These are phyloP conservation scores for Streptanthus diversifolius DNA, from an alignment of 345 rosid species.

Conservation along the genomic window DNA sequence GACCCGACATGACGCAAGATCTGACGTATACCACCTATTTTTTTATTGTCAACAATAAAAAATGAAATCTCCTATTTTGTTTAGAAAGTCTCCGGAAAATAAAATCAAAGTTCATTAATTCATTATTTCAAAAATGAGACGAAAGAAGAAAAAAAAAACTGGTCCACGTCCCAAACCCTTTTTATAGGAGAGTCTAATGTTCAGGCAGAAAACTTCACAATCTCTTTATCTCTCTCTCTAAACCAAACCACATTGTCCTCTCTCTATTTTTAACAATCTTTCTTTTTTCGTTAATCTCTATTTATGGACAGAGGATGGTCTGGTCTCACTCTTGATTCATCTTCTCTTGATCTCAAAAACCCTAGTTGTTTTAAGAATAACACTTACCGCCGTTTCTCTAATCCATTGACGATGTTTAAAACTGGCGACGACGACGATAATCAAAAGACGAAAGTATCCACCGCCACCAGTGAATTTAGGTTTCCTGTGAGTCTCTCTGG, in stretches of 20 bases:
- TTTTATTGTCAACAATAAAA: no score
- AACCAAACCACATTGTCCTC: conserved; percentile 8
- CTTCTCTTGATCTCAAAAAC: conserved; percentile 39
- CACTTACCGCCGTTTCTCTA: conserved; percentile 11
- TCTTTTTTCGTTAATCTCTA: conserved; percentile 19
- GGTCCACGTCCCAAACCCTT: conserved; percentile 69
- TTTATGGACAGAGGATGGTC: conserved; percentile 94
- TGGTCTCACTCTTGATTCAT: conserved; percentile 70
- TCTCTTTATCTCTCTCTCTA: conserved; percentile 44
- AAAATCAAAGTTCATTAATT: conserved; percentile 7
- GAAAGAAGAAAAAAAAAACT: neutral
- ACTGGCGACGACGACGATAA: conserved; percentile 1
- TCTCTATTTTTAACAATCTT: neutral
- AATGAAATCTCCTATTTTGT: neutral
- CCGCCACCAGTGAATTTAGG: conserved; percentile 30
- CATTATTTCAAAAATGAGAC: neutral
- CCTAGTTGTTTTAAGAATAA: conserved; percentile 9
- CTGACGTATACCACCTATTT: conserved; percentile 42
- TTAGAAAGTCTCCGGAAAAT: conserved; percentile 3
- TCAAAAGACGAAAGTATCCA: conserved; percentile 24
- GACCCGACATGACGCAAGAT: conserved; percentile 48
- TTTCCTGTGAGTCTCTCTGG: conserved; percentile 45
- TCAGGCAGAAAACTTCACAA: conserved; percentile 69
- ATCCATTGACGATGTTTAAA: conserved; percentile 27
- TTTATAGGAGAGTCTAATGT: conserved; percentile 69